Evolutionary conservation across 2,329 filamentous ascomycete species (phyloP).

Genomic region (Cladophialophora immunda): DNA sequence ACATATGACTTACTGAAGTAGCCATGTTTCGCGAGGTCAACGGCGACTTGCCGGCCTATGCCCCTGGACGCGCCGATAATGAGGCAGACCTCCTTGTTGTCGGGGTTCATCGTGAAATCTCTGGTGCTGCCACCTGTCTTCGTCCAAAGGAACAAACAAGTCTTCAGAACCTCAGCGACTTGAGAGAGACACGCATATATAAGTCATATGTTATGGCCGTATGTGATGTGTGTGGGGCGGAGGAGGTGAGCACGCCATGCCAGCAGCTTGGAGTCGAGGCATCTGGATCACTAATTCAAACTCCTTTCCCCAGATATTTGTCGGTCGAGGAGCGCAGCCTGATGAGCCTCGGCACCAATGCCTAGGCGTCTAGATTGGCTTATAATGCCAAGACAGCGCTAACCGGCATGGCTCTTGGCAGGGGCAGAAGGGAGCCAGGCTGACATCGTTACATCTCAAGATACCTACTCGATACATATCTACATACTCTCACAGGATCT

Average conservation of each 20-base stretch:
- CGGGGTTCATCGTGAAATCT: constrained; percentile 1
- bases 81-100: constrained; percentile 66
- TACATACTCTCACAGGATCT: not conserved
- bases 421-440: not conserved
- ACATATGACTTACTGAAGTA: constrained; percentile 67
- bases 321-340: not conserved
- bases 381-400: not conserved
- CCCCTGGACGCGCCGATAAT: constrained; percentile 80
- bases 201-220: not conserved
- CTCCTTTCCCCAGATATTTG: constrained; percentile 1
- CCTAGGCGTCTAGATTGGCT: not conserved
- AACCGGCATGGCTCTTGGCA: not conserved
- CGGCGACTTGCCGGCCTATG: constrained; percentile 80
- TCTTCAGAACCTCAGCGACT: not conserved
- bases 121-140: not conserved
- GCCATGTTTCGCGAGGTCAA: constrained; percentile 75
- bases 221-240: not conserved
- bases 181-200: not conserved
- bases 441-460: no score
- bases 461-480: no score
- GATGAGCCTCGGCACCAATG: constrained; percentile 7
- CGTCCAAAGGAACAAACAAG: not conserved
- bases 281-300: not conserved
- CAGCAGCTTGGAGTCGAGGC: not conserved
- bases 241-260: not conserved